Evolutionary conservation across 805 yeast genomes (phyloP).

Genomic region (Brettanomyces bruxellensis): DNA sequence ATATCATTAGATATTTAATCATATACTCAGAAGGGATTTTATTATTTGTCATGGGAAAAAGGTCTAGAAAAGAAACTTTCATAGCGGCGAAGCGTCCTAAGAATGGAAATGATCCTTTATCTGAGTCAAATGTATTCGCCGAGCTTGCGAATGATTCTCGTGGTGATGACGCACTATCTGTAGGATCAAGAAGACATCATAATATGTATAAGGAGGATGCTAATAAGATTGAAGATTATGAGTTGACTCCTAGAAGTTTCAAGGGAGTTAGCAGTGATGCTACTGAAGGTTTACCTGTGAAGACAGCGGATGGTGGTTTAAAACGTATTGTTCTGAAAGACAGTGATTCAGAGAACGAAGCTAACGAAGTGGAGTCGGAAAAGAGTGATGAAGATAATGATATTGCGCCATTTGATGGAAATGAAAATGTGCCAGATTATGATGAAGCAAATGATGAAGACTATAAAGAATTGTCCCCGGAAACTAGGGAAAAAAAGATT

Average conservation of each 20-base stretch:
- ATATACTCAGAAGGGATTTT: too few species aligned
- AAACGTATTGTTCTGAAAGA: conserved; percentile 47
- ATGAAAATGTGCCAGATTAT: conserved; percentile 3
- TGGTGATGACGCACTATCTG: conserved; percentile 6
- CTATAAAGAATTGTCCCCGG: conserved; percentile 39
- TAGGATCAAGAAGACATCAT: conserved; percentile 1
- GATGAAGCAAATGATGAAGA: conserved; percentile 7
- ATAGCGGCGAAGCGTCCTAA: conserved; percentile 27
- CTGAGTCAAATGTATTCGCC: conserved; percentile 6
- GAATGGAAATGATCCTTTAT: conserved; percentile 33
- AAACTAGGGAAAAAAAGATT: conserved; percentile 46
- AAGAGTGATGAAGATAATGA: conserved; percentile 1
- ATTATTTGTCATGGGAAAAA: conserved; percentile 25
- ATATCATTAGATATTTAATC: too few species aligned
- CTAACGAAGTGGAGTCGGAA: background rate
- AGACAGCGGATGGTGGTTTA: conserved; percentile 61
- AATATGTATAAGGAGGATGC: conserved; percentile 12
- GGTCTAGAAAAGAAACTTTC: conserved; percentile 28
- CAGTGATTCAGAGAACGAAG: conserved; percentile 6
- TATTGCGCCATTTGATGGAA: conserved; percentile 1
- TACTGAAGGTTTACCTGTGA: conserved; percentile 75
- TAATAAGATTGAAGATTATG: conserved; percentile 73
- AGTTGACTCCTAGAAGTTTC: conserved; percentile 55
- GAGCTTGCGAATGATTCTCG: conserved; percentile 3
- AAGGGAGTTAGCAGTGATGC: conserved; percentile 30